Evolutionary conservation across 2,329 filamentous ascomycete species (phyloP).

Genomic region (Pseudocercospora eumusae): DNA sequence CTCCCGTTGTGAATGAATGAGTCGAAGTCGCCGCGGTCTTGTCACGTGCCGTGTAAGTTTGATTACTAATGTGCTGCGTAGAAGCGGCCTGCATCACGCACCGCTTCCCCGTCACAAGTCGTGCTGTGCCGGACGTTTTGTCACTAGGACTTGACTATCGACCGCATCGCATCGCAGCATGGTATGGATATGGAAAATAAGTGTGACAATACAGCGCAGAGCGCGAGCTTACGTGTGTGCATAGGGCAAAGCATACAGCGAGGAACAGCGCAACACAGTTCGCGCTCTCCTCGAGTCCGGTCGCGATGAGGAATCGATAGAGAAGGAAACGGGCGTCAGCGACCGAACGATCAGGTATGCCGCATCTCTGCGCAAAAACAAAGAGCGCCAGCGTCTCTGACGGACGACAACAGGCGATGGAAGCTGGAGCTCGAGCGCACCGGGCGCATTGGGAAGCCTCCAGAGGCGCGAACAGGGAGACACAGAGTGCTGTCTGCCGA

Average conservation of each 20-base stretch:
- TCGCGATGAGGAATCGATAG: slow-evolving; percentile 41
- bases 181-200: too few species aligned
- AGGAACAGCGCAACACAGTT: slow-evolving; percentile 29
- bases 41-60: not conserved
- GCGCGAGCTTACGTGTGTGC: slow-evolving; percentile 8
- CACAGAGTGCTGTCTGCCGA: slow-evolving; percentile 41
- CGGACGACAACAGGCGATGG: slow-evolving; percentile 33
- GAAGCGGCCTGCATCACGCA: too few species aligned
- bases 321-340: slow-evolving; percentile 42
- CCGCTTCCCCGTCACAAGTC: not conserved
- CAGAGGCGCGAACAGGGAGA: slow-evolving; percentile 41
- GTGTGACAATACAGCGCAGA: too few species aligned
- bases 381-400: slow-evolving; percentile 1
- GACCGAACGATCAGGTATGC: slow-evolving; percentile 34
- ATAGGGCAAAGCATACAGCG: slow-evolving; percentile 34
- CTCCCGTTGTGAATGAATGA: too few species aligned
- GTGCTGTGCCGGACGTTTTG: not conserved
- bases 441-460: slow-evolving; percentile 43
- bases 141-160: slow-evolving; percentile 1
- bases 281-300: slow-evolving; percentile 40
- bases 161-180: not conserved
- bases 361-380: not conserved
- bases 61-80: too few species aligned
- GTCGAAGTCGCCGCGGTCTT: not conserved
- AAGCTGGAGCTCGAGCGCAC: slow-evolving; percentile 43